Conservation (phyloP, 495 filamentous ascomycete species). For the Penicillium ochrochloron region DNA sequence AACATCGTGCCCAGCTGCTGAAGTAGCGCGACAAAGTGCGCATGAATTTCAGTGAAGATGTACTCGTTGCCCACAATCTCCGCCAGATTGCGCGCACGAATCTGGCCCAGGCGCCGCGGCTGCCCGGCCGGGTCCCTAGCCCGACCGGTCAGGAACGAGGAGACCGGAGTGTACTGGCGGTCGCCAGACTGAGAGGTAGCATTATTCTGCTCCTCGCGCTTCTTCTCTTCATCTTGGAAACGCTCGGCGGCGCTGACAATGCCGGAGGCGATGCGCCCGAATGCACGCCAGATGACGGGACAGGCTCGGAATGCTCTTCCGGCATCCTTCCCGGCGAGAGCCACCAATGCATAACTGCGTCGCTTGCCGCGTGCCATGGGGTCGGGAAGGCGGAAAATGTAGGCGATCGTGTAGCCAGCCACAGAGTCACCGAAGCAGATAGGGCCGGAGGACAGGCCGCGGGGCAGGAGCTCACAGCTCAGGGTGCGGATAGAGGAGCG, state of each 20-base stretch:
- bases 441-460: slow-evolving; percentile 73
- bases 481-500: slow-evolving; percentile 85
- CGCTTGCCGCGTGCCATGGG: slow-evolving; percentile 84
- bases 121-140: slow-evolving; percentile 62
- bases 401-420: slow-evolving; percentile 89
- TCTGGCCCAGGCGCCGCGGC: slow-evolving; percentile 53
- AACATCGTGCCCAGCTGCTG: slow-evolving; percentile 64
- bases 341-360: slow-evolving; percentile 85
- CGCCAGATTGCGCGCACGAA: slow-evolving; percentile 75
- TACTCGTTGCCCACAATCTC: slow-evolving; percentile 86
- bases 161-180: slow-evolving; percentile 58
- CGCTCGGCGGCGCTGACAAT: slow-evolving; percentile 69
- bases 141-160: slow-evolving; percentile 66
- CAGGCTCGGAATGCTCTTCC: slow-evolving; percentile 76
- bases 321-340: slow-evolving; percentile 73
- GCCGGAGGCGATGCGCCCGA: slow-evolving; percentile 74
- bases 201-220: slow-evolving; percentile 47
- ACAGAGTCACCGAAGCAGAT: slow-evolving; percentile 84
- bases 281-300: slow-evolving; percentile 72
- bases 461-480: slow-evolving; percentile 82
- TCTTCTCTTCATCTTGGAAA: slow-evolving; percentile 53
- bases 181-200: slow-evolving; percentile 29
- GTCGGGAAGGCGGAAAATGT: slow-evolving; percentile 88
- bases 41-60: slow-evolving; percentile 88
- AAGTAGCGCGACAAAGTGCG: slow-evolving; percentile 74